Conservation (phyloP, 2,329 filamentous ascomycete species). For the Aureobasidium melanogenum region DNA sequence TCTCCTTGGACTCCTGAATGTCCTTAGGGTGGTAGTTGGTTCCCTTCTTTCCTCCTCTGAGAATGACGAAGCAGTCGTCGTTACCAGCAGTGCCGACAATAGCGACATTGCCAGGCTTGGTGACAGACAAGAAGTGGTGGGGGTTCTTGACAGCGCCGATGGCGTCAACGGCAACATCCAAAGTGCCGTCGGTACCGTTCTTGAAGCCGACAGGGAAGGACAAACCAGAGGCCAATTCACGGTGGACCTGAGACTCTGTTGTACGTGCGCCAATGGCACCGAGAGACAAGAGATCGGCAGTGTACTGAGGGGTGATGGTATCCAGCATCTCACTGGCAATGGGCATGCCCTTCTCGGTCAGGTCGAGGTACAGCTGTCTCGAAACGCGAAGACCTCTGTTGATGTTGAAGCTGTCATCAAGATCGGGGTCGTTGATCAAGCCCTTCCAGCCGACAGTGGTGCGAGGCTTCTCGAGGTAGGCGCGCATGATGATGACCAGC, state of each 20-base stretch:
- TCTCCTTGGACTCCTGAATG: constrained; percentile 73
- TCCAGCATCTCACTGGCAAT: constrained; percentile 97
- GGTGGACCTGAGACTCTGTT: constrained; percentile 90
- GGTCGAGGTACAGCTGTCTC: constrained; percentile 83
- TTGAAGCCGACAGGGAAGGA: constrained; percentile 99
- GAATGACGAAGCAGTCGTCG: constrained; percentile 93
- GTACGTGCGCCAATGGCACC: constrained; percentile 94
- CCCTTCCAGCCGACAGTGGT: constrained; percentile 99
- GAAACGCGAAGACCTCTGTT: constrained; percentile 89
- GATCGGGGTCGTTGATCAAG: constrained; percentile 95
- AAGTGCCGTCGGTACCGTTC: constrained; percentile 90
- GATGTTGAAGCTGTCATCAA: constrained; percentile 97
- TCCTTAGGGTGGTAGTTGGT: constrained; percentile 88
- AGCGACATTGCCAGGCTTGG: constrained; percentile 88
- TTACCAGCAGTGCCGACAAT: constrained; percentile 94
- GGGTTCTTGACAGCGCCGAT: constrained; percentile 87
- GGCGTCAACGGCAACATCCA: constrained; percentile 87
- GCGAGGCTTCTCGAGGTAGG: constrained; percentile 96
- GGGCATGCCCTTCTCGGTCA: constrained; percentile 88
- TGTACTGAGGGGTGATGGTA: constrained; percentile 94
- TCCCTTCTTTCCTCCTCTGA: constrained; percentile 83
- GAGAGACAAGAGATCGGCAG: constrained; percentile 83
- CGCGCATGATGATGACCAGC: constrained; percentile 91
- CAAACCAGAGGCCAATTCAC: constrained; percentile 85
- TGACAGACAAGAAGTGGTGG: constrained; percentile 95